Evolutionary conservation across 768 basidiomycete species (phyloP).

Genomic region (Pisolithus marmoratus): DNA sequence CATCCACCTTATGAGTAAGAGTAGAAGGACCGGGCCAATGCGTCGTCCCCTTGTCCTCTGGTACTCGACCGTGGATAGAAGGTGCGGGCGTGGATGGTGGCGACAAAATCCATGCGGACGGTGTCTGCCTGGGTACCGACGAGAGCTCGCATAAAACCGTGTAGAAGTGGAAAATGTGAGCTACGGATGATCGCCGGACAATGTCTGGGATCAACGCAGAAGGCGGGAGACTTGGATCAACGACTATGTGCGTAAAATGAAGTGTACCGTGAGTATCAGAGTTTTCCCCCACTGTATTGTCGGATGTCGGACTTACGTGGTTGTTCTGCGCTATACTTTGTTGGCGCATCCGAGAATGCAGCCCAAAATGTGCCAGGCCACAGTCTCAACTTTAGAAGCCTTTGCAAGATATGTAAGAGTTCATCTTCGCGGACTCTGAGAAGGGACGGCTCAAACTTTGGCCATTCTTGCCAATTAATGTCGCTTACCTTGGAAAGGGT

Average conservation of each 20-base stretch:
- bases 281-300: not conserved
- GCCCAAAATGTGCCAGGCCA: conserved; percentile 78
- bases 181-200: conserved; percentile 66
- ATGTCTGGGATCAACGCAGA: conserved; percentile 61
- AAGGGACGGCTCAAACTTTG: not conserved
- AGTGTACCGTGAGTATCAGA: not conserved
- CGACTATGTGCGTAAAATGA: conserved; percentile 16
- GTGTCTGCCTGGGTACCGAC: conserved; percentile 61
- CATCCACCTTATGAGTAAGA: conserved; percentile 9
- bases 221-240: conserved; percentile 43
- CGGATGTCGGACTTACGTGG: conserved; percentile 45
- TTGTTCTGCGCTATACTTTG: conserved; percentile 45
- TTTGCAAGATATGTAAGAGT: conserved; percentile 74
- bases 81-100: not conserved
- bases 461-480: not conserved
- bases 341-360: conserved; percentile 60
- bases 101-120: conserved; percentile 56
- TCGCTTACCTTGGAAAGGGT: conserved; percentile 74
- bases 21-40: conserved; percentile 16
- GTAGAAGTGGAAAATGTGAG: conserved; percentile 89
- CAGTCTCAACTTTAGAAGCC: conserved; percentile 65
- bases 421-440: conserved; percentile 83
- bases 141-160: conserved; percentile 72
- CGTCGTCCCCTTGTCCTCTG: conserved; percentile 9
- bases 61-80: not conserved